Evolutionary conservation across 805 yeast genomes (phyloP), one percentile per base, ranked within the genome.

Genomic region (Kuraishia floccosa): DNA sequence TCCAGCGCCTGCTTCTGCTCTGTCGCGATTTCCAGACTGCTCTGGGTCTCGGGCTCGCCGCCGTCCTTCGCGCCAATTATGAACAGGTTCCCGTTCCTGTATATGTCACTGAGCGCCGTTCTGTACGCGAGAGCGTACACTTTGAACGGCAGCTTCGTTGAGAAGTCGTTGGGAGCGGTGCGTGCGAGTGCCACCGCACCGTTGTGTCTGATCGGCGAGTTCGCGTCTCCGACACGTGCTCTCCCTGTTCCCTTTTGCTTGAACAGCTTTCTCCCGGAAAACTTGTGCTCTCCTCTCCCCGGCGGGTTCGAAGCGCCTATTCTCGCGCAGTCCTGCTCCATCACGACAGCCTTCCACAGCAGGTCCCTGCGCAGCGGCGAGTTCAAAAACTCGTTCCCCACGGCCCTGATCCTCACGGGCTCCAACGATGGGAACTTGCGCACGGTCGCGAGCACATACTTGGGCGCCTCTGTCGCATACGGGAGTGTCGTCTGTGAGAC

Each of bases 181-280:
- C 91, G 77, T 11, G 91, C 96, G 46, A 79, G 72, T 0, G 97
- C 96, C 44, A 78, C 67, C 32, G 89, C 86, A 52, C 95, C 96
- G 47, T 81, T 84, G 47, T 73, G 76, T 60, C 95, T 76, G 27
- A 77, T 80, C 30, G 98, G 98, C 16, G 95, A 84, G 47, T 87
- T 89, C 36, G 82, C 86, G 57, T 87, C 96, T 62, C 99, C 99
- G 33, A 74, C 79, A 65, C 99, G 77, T 32, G 99, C 99, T 38
- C 71, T 68, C 58, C 99, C 99, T 11, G 84, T 62, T 37, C 97
- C 97, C 58, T 91, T 91, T 58, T 91, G 98, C 19, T 85, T 83
- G 24, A 73, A 65, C 42, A 91, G 61, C 52, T 91, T 91, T 47
- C 70, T 69, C 54, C 93, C 71, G 16, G 94, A 80, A 53, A 72